Evolutionary conservation across 768 basidiomycete genomes (phyloP), one percentile per base, ranked within the genome.

Genomic region (Leucosporidium scottii): DNA sequence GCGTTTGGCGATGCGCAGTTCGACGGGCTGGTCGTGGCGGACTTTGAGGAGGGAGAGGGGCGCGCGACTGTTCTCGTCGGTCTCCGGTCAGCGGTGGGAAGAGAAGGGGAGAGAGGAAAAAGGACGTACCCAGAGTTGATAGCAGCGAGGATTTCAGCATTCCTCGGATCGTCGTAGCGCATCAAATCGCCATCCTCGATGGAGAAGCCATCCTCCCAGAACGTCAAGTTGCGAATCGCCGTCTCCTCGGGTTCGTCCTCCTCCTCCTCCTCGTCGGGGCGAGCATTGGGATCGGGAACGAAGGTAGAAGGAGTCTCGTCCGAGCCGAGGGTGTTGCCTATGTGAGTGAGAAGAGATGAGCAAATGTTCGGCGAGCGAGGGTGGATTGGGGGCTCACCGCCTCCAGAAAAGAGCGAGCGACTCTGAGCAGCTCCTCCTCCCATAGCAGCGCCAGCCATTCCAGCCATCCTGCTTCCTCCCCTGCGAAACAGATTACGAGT

Each of bases 161-260:
- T 86, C 23, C 80, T 81, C 0, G 90, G 89, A 68, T 93, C 85
- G 65, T 89, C 87, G 76, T 96, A 96, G 27, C 83, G 81, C 83
- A 89, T 84, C 63, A 98, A 80, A 36, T 87, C 86, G 8, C 92
- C 91, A 69, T 92, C 90, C 75, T 96, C 90, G 55, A 98, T 84
- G 57, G 86, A 86, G 79, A 96, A 97, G 0, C 96, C 96, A 67
- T 97, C 84, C 50, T 86, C 83, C 94, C 94, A 98, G 79, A 98
- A 90, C 0, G 88, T 93, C 53, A 98, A 80, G 64, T 84, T 83
- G 13, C 94, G 86, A 58, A 86, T 84, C 0, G 82, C 87, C 4
- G 84, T 82, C 60, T 85, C 84, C 65, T 83, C 83, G 67, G 82
- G 81, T 9, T 78, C 78, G 3, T 77, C 77, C 21, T 75, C 77